Evolutionary conservation across 2,329 filamentous ascomycete genomes (phyloP).

Genomic region (Thelonectria discophora): DNA sequence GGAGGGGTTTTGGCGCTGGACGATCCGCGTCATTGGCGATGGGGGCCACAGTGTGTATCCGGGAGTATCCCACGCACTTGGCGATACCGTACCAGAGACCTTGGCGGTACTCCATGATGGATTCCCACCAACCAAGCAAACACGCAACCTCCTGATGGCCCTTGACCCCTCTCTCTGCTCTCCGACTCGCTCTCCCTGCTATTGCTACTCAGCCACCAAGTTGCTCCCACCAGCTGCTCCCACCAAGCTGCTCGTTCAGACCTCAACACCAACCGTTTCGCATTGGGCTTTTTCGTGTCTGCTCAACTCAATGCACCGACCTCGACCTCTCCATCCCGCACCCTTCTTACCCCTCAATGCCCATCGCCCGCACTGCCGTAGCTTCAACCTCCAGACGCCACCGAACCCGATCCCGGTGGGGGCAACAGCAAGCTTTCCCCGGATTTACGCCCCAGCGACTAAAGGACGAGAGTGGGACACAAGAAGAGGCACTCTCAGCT

Average conservation of each 20-base stretch:
- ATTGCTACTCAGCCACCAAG: too few relatives aligned
- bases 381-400: constrained; percentile 35
- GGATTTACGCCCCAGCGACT: constrained; percentile 43
- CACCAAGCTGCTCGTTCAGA: background rate
- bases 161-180: background rate
- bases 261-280: background rate
- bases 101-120: constrained; percentile 8
- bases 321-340: background rate
- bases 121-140: constrained; percentile 12
- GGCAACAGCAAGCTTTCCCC: constrained; percentile 47
- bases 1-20: constrained; percentile 17
- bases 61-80: background rate
- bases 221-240: too few relatives aligned
- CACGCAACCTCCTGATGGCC: constrained; percentile 16
- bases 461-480: constrained; percentile 28
- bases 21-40: constrained; percentile 34
- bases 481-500: background rate
- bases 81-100: constrained; percentile 17
- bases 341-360: constrained; percentile 23
- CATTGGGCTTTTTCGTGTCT: background rate
- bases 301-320: background rate
- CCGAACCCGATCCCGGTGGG: constrained; percentile 41
- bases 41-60: constrained; percentile 17
- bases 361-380: constrained; percentile 31
- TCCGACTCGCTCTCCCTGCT: too few relatives aligned